Percentiles rank a stretch among this genome's conserved stretches.
phyloP scores from a whole-genome alignment of 1,139 yeast genomes.

The Lodderomyces orthopsilosis region DNA sequence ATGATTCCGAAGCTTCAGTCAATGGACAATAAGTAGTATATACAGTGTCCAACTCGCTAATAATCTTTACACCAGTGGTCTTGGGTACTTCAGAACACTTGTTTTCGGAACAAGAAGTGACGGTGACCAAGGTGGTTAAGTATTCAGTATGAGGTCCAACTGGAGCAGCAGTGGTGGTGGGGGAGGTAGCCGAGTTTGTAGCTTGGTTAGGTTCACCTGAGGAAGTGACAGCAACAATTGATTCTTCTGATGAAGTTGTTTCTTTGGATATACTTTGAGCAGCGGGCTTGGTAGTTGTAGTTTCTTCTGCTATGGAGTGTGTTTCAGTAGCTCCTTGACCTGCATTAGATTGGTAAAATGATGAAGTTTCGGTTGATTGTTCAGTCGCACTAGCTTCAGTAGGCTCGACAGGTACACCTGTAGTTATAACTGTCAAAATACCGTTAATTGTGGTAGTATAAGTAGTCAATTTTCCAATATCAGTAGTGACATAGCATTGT shows the following conservation, averaged over 20 bases:
- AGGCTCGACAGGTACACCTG: constrained; percentile 12
- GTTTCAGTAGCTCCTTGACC: neutral
- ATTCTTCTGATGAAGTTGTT: constrained; percentile 24
- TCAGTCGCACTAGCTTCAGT: constrained; percentile 18
- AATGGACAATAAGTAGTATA: constrained; percentile 23
- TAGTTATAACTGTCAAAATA: constrained; percentile 31
- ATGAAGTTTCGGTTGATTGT: constrained; percentile 14
- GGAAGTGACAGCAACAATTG: constrained; percentile 15
- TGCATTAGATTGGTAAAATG: constrained; percentile 6
- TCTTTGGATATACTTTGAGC: constrained; percentile 11
- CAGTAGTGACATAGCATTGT: constrained; percentile 36
- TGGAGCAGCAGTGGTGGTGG: constrained; percentile 8
- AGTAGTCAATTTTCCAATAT: constrained; percentile 33
- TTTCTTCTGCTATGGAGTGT: neutral
- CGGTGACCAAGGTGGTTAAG: constrained; percentile 17
- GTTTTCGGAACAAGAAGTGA: constrained; percentile 23
- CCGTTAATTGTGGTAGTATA: constrained; percentile 42
- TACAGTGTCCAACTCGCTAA: constrained; percentile 23
- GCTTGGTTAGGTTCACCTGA: constrained; percentile 21
- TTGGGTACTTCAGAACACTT: constrained; percentile 27
- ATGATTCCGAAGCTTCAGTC: constrained; percentile 7
- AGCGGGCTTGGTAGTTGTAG: neutral
- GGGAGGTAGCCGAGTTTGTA: constrained; percentile 8
- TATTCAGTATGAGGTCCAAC: constrained; percentile 9
- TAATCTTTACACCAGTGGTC: constrained; percentile 38